These are phyloP conservation scores for Linum usitatissimum DNA, from an alignment of 345 rosid species.

Conservation along the genomic window DNA sequence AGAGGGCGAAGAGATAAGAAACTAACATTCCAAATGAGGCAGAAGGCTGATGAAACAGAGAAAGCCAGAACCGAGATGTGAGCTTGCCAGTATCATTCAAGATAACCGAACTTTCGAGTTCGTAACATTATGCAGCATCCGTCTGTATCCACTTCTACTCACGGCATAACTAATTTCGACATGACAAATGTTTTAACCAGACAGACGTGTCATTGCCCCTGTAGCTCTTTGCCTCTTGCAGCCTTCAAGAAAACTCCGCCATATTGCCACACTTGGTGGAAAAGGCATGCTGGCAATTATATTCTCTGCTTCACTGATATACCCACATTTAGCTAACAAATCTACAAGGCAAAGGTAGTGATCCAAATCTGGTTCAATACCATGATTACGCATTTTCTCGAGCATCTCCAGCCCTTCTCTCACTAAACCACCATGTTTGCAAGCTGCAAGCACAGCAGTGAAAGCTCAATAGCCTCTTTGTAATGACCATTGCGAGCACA, in stretches of 20 bases:
- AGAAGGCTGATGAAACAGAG: too few species aligned
- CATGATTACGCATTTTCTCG: constrained; percentile 42
- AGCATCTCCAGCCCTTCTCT: constrained; percentile 66
- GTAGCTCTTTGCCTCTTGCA: constrained; percentile 29
- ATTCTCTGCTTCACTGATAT: constrained; percentile 53
- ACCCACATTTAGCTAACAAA: constrained; percentile 54
- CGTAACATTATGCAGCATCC: too few species aligned
- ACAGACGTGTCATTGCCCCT: too few species aligned
- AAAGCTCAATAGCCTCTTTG: constrained; percentile 47
- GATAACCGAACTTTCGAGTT: too few species aligned
- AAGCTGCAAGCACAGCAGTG: constrained; percentile 52
- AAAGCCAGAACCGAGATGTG: too few species aligned
- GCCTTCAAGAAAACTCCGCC: constrained; percentile 74
- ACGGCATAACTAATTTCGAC: too few species aligned
- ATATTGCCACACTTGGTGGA: constrained; percentile 48
- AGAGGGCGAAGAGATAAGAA: too few species aligned
- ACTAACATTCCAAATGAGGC: too few species aligned
- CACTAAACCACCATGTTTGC: constrained; percentile 66
- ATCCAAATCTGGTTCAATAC: constrained; percentile 56
- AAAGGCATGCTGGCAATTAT: constrained; percentile 58
- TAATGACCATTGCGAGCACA: constrained; percentile 47
- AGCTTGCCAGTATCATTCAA: too few species aligned
- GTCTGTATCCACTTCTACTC: too few species aligned
- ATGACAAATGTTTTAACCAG: too few species aligned
- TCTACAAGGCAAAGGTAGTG: constrained; percentile 67